Evolutionary conservation across 768 basidiomycete species (phyloP), one percentile per base, ranked within the genome.

Genomic region (Trametes cubensis): DNA sequence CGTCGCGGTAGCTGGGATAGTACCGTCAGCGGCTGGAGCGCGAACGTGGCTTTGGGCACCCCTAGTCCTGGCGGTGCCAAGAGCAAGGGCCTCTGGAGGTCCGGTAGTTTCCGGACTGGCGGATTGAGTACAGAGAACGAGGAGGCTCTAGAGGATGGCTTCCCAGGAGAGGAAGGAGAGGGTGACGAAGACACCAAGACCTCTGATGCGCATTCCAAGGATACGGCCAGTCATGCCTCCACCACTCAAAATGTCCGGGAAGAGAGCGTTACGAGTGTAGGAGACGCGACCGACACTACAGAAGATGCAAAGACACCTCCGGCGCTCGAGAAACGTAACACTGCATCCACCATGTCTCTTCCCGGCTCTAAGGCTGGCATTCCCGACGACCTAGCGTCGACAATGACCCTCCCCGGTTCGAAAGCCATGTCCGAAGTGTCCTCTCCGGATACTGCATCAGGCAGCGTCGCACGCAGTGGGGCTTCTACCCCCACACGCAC

Each of bases 1-100:
- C 81, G 94, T 68, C 80, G 92, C 68, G 90, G 90, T 0, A 95
- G 94, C 69, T 95, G 94, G 91, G 95, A 92, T 67, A 95, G 94
- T 68, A 90, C 89, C 70, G 88, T 84, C 25, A 94, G 91, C 66
- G 83, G 89, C 45, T 95, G 93, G 93, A 94, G 92, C 71, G 92
- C 94, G 30, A 83, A 83, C 46, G 74, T 72, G 20, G 75, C 79
- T 8, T 80, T 80, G 0, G 63, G 67, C 20, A 60, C 70, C 11
- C 63, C 49, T 23, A 62, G 52, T 23, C 68, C 69, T 4, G 66
- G 63, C 25, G 66, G 57, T 3, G 46, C 65, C 23, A 77, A 82
- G 63, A 86, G 84, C 64, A 81, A 83, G 66, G 88, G 85, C 61
- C 62, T 85, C 30, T 84, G 87, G 82, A 83, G 83, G 8, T 79